A percentile compares a stretch with the other conserved stretches of the same genome.
Evolutionary conservation across 2,329 filamentous ascomycete species (phyloP).

Genomic region (Hypoxylon sp.): DNA sequence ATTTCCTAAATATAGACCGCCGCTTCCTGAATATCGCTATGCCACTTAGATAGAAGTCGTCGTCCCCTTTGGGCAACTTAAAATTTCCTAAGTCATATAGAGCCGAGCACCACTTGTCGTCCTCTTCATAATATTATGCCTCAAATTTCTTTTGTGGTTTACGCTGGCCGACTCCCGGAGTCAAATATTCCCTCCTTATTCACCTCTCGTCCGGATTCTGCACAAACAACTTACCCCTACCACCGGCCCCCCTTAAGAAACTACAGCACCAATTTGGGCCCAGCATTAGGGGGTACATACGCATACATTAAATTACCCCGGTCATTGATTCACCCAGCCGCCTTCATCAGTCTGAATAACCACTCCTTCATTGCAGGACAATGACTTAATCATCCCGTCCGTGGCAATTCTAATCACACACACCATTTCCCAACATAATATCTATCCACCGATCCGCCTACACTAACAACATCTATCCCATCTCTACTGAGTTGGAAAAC

Average conservation of each 20-base stretch:
- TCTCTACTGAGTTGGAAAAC: neutral
- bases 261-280: neutral
- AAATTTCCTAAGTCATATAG: neutral
- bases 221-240: neutral
- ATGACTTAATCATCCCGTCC: slow-evolving; percentile 3
- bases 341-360: slow-evolving; percentile 11
- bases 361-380: neutral
- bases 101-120: neutral
- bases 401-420: neutral
- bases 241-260: neutral
- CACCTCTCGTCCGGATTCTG: neutral
- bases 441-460: slow-evolving; percentile 2
- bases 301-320: neutral
- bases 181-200: neutral
- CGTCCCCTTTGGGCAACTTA: neutral
- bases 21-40: neutral
- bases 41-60: neutral
- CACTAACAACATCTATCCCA: slow-evolving; percentile 7
- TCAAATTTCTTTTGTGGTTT: neutral
- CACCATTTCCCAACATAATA: neutral
- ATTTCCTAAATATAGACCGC: neutral
- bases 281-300: neutral
- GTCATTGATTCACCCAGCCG: neutral
- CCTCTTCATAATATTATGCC: neutral
- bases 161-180: neutral